Evolutionary conservation across 495 filamentous ascomycete genomes (phyloP), one percentile per base, ranked within the genome.

Genomic region (Trichocladium uniseriatum): DNA sequence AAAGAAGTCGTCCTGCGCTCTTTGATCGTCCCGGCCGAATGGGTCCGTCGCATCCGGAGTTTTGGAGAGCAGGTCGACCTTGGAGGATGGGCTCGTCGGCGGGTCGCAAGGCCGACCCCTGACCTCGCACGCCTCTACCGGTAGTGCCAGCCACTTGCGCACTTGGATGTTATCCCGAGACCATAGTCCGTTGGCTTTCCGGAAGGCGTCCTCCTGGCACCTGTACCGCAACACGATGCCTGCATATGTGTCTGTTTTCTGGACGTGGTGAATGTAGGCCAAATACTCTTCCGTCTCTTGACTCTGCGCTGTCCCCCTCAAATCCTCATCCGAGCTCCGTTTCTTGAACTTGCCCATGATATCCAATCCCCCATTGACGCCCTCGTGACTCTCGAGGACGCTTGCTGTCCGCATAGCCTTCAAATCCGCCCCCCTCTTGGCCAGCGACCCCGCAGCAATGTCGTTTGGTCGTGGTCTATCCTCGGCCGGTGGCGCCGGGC

Each of bases 111-210:
- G 75, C 16, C 81, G 77, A 10, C 92, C 92, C 58, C 89, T 90
- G 31, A 89, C 77, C 19, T 81, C 81, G 63, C 92, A 96, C 9
- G 85, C 84, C 60, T 95, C 92, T 11, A 97, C 89, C 3, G 92
- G 92, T 22, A 98, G 65, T 8, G 94, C 71, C 14, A 98, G 74
- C 16, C 77, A 81, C 55, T 87, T 87, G 35, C 89, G 80, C 44
- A 79, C 77, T 61, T 95, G 90, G 31, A 95, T 84, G 47, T 78
- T 83, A 61, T 96, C 94, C 50, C 87, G 87, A 7, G 87, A 86
- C 92, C 92, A 97, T 55, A 98, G 78, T 15, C 91, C 80, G 60
- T 98, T 98, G 21, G 87, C 85, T 61, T 88, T 89, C 20, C 84
- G 70, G 49, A 98, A 85, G 0, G 86, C 73, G 22, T 84, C 80